Evolutionary conservation across 371 early-diverging fungal species (phyloP).

Genomic region (Mortierella sp.): DNA sequence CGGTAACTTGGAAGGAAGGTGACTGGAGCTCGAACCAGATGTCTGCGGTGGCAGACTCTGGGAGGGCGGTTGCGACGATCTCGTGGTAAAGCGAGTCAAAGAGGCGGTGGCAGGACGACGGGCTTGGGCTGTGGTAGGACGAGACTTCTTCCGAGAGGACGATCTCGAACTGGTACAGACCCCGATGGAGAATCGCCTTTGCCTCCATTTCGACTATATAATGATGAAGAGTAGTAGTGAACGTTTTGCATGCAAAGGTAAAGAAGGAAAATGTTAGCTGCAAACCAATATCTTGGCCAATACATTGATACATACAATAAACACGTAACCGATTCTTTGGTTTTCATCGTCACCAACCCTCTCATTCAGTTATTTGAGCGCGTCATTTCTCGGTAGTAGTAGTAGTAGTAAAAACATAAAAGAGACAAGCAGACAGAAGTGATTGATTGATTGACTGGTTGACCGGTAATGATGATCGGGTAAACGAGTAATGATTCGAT

Average conservation of each 20-base stretch:
- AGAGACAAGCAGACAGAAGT: neutral
- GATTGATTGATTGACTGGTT: neutral
- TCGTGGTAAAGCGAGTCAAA: conserved; percentile 32
- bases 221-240: neutral
- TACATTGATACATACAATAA: neutral
- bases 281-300: neutral
- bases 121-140: conserved; percentile 15
- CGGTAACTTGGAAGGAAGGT: neutral
- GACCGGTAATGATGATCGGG: neutral
- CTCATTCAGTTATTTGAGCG: neutral
- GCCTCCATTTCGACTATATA: conserved; percentile 37
- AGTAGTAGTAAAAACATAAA: neutral
- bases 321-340: neutral
- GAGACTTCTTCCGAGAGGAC: conserved; percentile 29
- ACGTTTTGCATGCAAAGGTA: neutral
- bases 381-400: no score
- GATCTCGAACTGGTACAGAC: conserved; percentile 20
- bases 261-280: neutral
- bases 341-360: neutral
- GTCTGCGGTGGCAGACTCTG: conserved; percentile 18
- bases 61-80: conserved; percentile 8
- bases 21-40: conserved; percentile 37
- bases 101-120: conserved; percentile 12
- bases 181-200: neutral
- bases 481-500: no score